Base-by-base conservation (phyloP, 192 early-diverging fungal species). In the Backusella liffmaniae region DNA sequence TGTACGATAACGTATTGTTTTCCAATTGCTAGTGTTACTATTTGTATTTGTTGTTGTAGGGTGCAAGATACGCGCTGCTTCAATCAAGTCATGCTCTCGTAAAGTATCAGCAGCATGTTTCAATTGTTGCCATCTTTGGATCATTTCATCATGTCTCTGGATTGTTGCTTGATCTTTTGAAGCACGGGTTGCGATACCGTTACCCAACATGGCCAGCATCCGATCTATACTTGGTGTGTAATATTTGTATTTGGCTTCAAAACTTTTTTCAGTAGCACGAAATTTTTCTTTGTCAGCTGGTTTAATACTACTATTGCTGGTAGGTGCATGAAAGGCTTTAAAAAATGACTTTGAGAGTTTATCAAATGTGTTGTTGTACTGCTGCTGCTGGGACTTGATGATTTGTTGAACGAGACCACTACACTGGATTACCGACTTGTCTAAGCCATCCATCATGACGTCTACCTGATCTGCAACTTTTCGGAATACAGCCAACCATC, bases 181-280 rank as follows among this genome's bases (percentile, higher is more conserved):
- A 0, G 77, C 83, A 44, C 85, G 77, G 26, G 80, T 78, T 53
- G 86, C 83, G 62, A 90, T 90, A 9, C 83, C 85, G 70, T 79
- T 88, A 15, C 82, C 86, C 18, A 90, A 76, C 84, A 87, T 88
- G n/a, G 78, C 79, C 21, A 90, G 78, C 87, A 90, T 86, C 68
- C 85, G 82, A 65, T 86, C 85, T 23, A 90, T 84, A n/a, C 84
- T 81, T 10, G 86, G 88, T 12, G 84, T 79, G 66, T 88, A 90
- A 77, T 88, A 87, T 75, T 88, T 86, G 72, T 86, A 80, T 79
- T 88, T 90, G 35, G 84, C 84, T 66, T 90, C 87, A 73, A 90
- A 88, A 3, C 70, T 82, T 56, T 86, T 85, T 74, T 81, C 85
- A 70, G 85, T 75, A 32, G 77, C 74, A 53, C 84, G 83, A 36